phyloP scores from a whole-genome alignment of 2,329 filamentous ascomycete species.

The Phaeosphaeria sp. region DNA sequence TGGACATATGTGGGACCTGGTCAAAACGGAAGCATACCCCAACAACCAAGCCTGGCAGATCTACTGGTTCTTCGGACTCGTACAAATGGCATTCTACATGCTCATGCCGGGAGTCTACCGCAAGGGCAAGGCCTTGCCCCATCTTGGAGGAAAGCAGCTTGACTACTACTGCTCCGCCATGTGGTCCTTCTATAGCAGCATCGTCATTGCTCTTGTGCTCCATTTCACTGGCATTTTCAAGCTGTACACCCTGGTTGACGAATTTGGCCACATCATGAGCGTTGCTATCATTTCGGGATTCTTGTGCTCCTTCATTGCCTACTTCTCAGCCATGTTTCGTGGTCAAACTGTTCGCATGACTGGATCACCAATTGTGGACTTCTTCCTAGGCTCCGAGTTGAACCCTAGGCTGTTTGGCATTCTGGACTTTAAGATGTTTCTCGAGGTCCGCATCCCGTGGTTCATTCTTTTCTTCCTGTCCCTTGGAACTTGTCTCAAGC shows the following conservation, averaged over 20 bases:
- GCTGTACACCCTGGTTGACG: conserved; percentile 89
- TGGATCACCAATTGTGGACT: conserved; percentile 79
- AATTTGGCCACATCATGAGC: conserved; percentile 91
- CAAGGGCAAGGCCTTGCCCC: conserved; percentile 85
- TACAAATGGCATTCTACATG: conserved; percentile 83
- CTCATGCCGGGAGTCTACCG: conserved; percentile 85
- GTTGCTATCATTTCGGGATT: conserved; percentile 93
- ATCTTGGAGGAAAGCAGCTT: conserved; percentile 83
- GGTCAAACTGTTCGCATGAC: conserved; percentile 93
- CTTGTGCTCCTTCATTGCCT: conserved; percentile 81
- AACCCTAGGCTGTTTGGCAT: conserved; percentile 86
- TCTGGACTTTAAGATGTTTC: conserved; percentile 94
- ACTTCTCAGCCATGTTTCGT: conserved; percentile 80
- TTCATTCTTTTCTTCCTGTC: conserved; percentile 84
- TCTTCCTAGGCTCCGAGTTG: conserved; percentile 88
- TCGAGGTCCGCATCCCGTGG: conserved; percentile 91
- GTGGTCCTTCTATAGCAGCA: conserved; percentile 85
- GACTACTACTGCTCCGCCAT: conserved; percentile 94
- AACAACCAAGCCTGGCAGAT: conserved; percentile 83
- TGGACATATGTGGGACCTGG: conserved; percentile 71
- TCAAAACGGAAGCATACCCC: conserved; percentile 86
- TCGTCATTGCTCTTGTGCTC: conserved; percentile 71
- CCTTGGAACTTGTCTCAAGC: conserved; percentile 76
- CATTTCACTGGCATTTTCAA: conserved; percentile 87
- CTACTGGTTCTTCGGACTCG: conserved; percentile 92